Conservation (phyloP, 2,329 filamentous ascomycete genomes). For the Chrysoporthe deuterocubensis region DNA sequence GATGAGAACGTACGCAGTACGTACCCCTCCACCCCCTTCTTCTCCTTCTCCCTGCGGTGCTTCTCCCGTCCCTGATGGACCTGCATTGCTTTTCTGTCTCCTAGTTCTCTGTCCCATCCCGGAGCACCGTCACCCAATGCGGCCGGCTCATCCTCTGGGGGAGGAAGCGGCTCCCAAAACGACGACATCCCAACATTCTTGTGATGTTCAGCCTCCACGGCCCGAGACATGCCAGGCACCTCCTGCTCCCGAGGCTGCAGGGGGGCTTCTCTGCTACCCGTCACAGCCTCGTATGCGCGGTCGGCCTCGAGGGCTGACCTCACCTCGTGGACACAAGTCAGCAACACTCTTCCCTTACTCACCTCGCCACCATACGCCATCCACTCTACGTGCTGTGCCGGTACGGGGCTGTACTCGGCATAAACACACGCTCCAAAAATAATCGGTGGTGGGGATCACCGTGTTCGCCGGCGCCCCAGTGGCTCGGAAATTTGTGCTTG, state of each 20-base stretch:
- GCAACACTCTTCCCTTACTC: no score
- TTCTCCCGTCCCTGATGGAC: background rate
- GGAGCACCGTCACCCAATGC: background rate
- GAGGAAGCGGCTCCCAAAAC: background rate
- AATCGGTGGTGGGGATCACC: no score
- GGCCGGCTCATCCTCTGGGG: background rate
- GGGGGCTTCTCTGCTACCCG: background rate
- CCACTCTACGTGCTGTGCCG: background rate
- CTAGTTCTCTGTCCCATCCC: background rate
- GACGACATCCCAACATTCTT: background rate
- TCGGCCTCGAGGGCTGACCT: no score
- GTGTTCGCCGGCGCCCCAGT: background rate
- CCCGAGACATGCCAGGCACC: slow-evolving; percentile 7
- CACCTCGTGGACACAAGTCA: no score
- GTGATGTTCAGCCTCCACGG: background rate
- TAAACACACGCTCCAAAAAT: no score
- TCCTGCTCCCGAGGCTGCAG: background rate
- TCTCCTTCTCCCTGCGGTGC: background rate
- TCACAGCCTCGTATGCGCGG: background rate
- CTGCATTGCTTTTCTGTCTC: background rate
- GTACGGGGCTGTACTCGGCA: no score
- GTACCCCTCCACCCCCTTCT: background rate
- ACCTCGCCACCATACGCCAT: background rate
- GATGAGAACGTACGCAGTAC: background rate
- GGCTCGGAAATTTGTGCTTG: slow-evolving; percentile 5